These are phyloP conservation scores for Trichoderma citrinoviride DNA, from an alignment of 2,329 filamentous ascomycete species.

Conservation along the genomic window DNA sequence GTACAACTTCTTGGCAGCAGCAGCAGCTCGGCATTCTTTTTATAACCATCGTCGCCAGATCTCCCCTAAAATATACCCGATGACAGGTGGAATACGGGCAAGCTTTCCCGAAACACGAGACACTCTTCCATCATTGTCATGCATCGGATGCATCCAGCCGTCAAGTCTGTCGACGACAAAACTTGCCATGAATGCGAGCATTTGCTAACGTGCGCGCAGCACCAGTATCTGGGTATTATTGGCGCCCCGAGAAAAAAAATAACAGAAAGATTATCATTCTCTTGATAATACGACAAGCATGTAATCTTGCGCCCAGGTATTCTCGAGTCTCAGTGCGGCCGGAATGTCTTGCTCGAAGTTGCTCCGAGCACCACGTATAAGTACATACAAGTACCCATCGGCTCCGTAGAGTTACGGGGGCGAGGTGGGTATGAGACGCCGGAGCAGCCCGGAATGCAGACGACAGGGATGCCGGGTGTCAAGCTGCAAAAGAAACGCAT, in stretches of 20 bases:
- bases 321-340: neutral
- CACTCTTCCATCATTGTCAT: neutral
- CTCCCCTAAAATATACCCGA: neutral
- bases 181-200: neutral
- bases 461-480: neutral
- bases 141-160: slow-evolving; percentile 5
- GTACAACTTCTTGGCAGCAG: neutral
- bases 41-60: slow-evolving; percentile 15
- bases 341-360: neutral
- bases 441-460: neutral
- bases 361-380: no score
- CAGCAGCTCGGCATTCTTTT: neutral
- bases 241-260: no score
- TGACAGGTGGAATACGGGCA: neutral
- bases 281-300: neutral
- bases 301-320: neutral
- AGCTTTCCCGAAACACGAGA: slow-evolving; percentile 6
- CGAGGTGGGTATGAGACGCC: neutral
- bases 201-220: neutral
- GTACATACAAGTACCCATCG: neutral
- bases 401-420: neutral
- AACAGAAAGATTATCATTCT: neutral
- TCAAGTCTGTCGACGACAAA: neutral
- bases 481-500: neutral
- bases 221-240: no score